Evolutionary conservation across 805 yeast species (phyloP).

Genomic region (Komagataella pseudopastoris): DNA sequence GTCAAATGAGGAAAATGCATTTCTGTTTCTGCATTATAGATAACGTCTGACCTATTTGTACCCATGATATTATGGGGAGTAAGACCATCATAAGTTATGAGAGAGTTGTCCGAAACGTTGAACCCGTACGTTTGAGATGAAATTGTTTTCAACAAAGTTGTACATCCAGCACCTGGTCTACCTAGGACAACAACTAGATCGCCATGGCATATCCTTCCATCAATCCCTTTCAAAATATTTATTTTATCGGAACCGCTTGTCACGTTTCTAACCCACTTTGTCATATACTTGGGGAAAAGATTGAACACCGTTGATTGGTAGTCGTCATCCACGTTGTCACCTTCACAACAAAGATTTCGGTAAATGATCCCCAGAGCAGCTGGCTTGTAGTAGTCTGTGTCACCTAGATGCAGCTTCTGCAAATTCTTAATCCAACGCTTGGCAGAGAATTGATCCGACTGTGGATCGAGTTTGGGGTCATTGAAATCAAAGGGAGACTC

Average conservation of each 20-base stretch:
- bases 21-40: constrained; percentile 54
- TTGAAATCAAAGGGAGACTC: constrained; percentile 1
- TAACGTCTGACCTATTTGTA: constrained; percentile 46
- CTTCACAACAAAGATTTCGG: constrained; percentile 46
- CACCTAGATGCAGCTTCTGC: constrained; percentile 33
- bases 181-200: constrained; percentile 23
- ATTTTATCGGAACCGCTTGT: constrained; percentile 14
- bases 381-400: constrained; percentile 48
- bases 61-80: constrained; percentile 28
- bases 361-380: constrained; percentile 44
- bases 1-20: constrained; percentile 48
- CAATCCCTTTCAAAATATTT: constrained; percentile 37
- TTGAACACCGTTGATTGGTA: constrained; percentile 52
- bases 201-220: constrained; percentile 21
- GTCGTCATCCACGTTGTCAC: constrained; percentile 45
- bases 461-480: constrained; percentile 45
- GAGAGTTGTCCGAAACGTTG: constrained; percentile 26
- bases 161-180: constrained; percentile 41
- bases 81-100: constrained; percentile 37
- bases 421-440: constrained; percentile 54
- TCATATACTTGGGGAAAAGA: constrained; percentile 13
- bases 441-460: constrained; percentile 38
- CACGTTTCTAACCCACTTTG: constrained; percentile 6
- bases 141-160: constrained; percentile 44
- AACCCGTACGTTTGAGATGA: constrained; percentile 46